phyloP scores from a whole-genome alignment of 139 green algal genomes.

The Picochlorum sp. region DNA sequence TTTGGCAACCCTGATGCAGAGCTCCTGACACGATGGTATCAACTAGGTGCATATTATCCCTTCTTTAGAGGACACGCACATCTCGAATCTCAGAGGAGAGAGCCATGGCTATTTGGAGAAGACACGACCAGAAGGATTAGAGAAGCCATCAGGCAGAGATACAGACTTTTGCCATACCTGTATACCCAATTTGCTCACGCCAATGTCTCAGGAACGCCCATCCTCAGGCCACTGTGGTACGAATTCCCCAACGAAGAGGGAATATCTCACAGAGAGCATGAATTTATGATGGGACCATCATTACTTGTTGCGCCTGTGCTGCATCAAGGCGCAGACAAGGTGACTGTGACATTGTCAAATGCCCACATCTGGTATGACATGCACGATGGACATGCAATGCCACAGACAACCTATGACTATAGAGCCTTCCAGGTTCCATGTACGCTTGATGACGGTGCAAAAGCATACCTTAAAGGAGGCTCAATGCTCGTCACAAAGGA shows the following conservation, averaged over 20 bases:
- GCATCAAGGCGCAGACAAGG: conserved; percentile 21
- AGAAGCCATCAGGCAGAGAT: conserved; percentile 75
- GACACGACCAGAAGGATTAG: conserved; percentile 67
- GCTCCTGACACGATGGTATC: conserved; percentile 91
- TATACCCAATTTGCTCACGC: conserved; percentile 92
- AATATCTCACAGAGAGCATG: conserved; percentile 46
- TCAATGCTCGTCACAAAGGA: conserved; percentile 74
- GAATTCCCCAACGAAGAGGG: conserved; percentile 76
- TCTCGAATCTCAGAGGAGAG: conserved; percentile 88
- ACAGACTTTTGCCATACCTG: conserved; percentile 90
- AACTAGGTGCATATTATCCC: conserved; percentile 90
- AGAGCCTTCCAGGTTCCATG: not conserved
- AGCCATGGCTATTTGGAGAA: conserved; percentile 97
- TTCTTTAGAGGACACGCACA: conserved; percentile 97
- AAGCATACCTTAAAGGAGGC: conserved; percentile 64
- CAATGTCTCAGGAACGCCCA: conserved; percentile 62
- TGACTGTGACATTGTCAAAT: conserved; percentile 29
- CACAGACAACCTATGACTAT: not conserved
- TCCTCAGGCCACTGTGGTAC: conserved; percentile 89
- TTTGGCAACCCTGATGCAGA: conserved; percentile 95
- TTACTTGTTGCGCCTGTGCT: conserved; percentile 66
- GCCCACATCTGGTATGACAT: conserved; percentile 48
- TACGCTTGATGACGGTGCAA: not conserved
- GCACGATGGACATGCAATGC: not conserved
- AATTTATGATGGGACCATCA: conserved; percentile 75